A percentile compares a stretch with the other conserved stretches of the same genome.
These are phyloP conservation scores for Aspergillus ibericus DNA, from an alignment of 2,329 filamentous ascomycete genomes.

Conservation along the genomic window DNA sequence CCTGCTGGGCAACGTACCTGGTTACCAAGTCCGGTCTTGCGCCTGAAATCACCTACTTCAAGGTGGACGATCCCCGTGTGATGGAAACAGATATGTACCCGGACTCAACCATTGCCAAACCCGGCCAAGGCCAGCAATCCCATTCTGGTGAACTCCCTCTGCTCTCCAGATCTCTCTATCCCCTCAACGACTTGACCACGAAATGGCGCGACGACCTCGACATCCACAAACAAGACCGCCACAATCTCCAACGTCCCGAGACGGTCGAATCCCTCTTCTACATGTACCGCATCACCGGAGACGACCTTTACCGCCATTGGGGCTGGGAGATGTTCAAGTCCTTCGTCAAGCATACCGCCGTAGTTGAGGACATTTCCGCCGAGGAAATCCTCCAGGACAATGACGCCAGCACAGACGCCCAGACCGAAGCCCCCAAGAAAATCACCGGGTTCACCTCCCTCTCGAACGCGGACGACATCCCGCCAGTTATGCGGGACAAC, in stretches of 20 bases:
- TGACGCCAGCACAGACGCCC: not conserved
- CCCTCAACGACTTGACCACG: conserved; percentile 24
- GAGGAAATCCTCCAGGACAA: conserved; percentile 18
- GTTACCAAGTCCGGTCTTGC: conserved; percentile 87
- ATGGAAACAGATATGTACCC: conserved; percentile 43
- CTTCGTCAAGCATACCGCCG: conserved; percentile 81
- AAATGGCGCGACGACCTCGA: conserved; percentile 74
- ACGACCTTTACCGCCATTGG: conserved; percentile 87
- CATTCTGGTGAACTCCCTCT: conserved; percentile 30
- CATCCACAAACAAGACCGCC: conserved; percentile 77
- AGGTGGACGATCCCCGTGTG: conserved; percentile 67
- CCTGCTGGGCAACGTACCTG: conserved; percentile 97
- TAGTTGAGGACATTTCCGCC: conserved; percentile 57
- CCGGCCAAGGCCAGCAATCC: conserved; percentile 31
- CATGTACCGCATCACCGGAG: conserved; percentile 97
- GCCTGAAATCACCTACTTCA: conserved; percentile 90
- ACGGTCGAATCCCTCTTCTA: conserved; percentile 96
- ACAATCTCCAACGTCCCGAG: conserved; percentile 94
- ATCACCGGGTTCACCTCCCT: conserved; percentile 75
- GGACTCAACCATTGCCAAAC: conserved; percentile 29
- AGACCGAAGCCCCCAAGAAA: conserved; percentile 8
- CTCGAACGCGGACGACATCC: conserved; percentile 69
- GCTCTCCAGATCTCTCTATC: conserved; percentile 37
- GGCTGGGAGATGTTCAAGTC: conserved; percentile 98
- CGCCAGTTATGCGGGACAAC: conserved; percentile 73